Base-by-base conservation (phyloP, 2,329 filamentous ascomycete genomes). In the Monosporascus sp. region DNA sequence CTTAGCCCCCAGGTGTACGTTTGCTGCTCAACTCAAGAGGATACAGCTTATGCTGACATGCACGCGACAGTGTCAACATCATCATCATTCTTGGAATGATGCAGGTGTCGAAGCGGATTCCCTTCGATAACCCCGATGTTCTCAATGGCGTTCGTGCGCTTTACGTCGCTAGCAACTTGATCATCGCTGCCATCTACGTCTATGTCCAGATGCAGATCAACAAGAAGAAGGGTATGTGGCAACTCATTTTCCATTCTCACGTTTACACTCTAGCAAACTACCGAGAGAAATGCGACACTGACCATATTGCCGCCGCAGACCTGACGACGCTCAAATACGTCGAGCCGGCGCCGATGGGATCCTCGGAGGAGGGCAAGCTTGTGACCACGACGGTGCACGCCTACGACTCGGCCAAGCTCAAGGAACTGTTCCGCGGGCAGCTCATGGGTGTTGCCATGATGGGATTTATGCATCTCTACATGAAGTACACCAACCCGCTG, bases 401-500 rank as follows among this genome's bases (percentile, higher is more conserved):
- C 68, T 99, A 99, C 81, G 94, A 99, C 74, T 80, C 85, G 66
- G 77, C 82, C 65, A 93, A 97, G 78, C 82, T 97, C 70, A 88
- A 88, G 76, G 79, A 83, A 60, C 81, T 91, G 61, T 90, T 93
- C 82, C 94, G 94, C 74, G 83, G 87, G 60, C 93, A 97, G 78
- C 77, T 95, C 67, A 97, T 96, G 89, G 94, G 94, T 56, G 80
- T 99, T 55, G 92, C 83, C 72, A 99, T 99, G 92, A 97, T 99
- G 93, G 85, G 75, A 58, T 89, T 97, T 69, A 97, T 99, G 93
- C 94, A 99, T 78, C 63, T 99, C 58, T 99, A 97, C 86, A 89
- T 99, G 82, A 92, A 97, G 74, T 99, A 97, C 87, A 97, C 92
- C 78, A 99, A 97, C 85, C 94, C 94, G 43, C 89, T 99, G 50